These are phyloP conservation scores for Xylariaceae sp. DNA, from an alignment of 2,329 filamentous ascomycete species.

Conservation along the genomic window DNA sequence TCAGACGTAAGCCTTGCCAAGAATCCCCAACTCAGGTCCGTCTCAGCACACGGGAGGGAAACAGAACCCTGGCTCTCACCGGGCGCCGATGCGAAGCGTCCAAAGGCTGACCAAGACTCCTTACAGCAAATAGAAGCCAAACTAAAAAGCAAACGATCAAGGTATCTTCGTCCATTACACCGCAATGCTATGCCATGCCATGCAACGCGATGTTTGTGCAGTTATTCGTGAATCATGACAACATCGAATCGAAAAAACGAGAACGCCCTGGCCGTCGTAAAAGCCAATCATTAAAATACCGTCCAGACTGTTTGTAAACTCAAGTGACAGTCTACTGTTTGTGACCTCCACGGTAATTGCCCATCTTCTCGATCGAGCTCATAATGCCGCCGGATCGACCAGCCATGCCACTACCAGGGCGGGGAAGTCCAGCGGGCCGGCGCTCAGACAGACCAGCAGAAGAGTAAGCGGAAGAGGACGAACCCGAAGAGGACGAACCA, in stretches of 20 bases:
- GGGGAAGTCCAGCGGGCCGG: constrained; percentile 38
- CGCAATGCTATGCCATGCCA: constrained; percentile 5
- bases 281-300: too few relatives aligned
- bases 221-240: too few relatives aligned
- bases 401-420: constrained; percentile 46
- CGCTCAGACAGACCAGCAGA: constrained; percentile 43
- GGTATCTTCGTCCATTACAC: constrained; percentile 3
- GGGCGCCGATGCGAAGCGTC: too few relatives aligned
- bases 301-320: too few relatives aligned
- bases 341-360: constrained; percentile 44
- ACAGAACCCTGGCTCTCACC: too few relatives aligned
- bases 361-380: constrained; percentile 86
- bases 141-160: constrained; percentile 2
- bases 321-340: background rate
- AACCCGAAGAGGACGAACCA: constrained; percentile 38
- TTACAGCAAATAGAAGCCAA: constrained; percentile 2
- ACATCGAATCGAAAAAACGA: constrained; percentile 1
- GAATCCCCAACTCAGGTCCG: too few relatives aligned
- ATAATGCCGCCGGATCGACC: constrained; percentile 69
- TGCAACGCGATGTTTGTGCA: background rate
- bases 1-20: too few relatives aligned
- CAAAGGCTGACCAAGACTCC: constrained; percentile 9
- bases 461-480: constrained; percentile 34
- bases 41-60: too few relatives aligned
- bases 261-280: background rate